Percentiles rank a stretch among this genome's conserved stretches.
Conservation (phyloP, 129 eudicot species). For the Chrysanthemum seticuspe region DNA sequence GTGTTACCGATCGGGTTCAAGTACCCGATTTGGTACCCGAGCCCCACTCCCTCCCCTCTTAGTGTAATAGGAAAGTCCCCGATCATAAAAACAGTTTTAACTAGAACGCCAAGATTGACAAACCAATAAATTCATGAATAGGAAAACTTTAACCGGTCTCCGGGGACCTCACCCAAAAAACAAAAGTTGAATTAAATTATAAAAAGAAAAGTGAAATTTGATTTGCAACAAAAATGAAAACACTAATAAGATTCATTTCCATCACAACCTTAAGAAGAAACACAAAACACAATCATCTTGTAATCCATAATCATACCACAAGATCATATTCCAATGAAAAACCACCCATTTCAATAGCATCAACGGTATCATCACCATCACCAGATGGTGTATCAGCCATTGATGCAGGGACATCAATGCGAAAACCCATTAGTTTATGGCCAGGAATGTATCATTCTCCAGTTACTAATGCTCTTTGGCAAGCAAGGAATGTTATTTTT, state of each 20-base stretch:
- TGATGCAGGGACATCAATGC: conserved; percentile 72
- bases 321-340: conserved; percentile 5
- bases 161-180: no score
- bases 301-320: neutral
- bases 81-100: no score
- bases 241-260: neutral
- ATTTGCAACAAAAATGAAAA: neutral
- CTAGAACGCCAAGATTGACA: no score
- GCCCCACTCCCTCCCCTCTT: no score
- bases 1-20: no score
- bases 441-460: conserved; percentile 98
- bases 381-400: conserved; percentile 39
- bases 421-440: conserved; percentile 87
- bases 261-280: neutral
- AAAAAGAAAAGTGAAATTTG: no score
- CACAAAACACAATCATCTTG: neutral
- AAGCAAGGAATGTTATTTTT: conserved; percentile 74
- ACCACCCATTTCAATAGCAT: conserved; percentile 31
- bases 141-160: no score
- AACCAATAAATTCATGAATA: no score
- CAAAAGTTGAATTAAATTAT: no score
- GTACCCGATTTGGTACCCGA: no score
- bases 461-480: conserved; percentile 95
- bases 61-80: no score
- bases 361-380: conserved; percentile 30